Evolutionary conservation across 305 asterid species (phyloP), one percentile per base, ranked within the genome.

Genomic region (Lippia alba): DNA sequence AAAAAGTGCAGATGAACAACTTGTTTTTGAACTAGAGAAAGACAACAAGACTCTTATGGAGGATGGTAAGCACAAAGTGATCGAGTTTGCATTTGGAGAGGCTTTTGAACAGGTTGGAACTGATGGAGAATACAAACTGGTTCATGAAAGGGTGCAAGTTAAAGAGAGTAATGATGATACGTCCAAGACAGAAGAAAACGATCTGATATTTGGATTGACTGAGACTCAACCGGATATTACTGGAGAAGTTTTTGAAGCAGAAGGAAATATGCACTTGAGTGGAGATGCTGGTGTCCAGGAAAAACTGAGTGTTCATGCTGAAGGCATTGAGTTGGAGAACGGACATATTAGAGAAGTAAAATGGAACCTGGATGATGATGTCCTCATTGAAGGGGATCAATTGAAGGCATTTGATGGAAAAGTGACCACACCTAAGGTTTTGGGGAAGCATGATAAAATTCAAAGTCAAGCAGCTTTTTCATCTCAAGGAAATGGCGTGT

Each of bases 101-200:
- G 67, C 76, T 69, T 64, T 64, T 74, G 53, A 72, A 69, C 66
- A 61, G 44, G 63, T 75, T 32, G 54, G 65, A 77, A 44, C 45
- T 59, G 77, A 65, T 48, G 56, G 54, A 57, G 78, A 69, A 55
- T 60, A 34, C 30, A 65, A 54, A 30, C 61, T 61, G 75, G 56
- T 57, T 79, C 72, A 8, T 54, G 75, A 73, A 60, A 63, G 69
- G 40, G 79, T 71, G 61, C 76, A 69, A 73, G 48, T 14, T 61
- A 64, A 76, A 74, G 84, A 78, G 77, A 72, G 71, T 75, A 69
- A 41, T 62, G 70, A 68, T 53, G 86, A 74, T 75, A 65, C 75
- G 62, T 41, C 64, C 18, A 68, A 44, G 62, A 68, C 69, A 69
- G 78, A 73, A 33, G 73, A 72, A 58, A 62, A 19, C 61, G 70